Evolutionary conservation across 148 eudicot species (phyloP), one percentile per base, ranked within the genome.

Genomic region (Rhododendron henanense): DNA sequence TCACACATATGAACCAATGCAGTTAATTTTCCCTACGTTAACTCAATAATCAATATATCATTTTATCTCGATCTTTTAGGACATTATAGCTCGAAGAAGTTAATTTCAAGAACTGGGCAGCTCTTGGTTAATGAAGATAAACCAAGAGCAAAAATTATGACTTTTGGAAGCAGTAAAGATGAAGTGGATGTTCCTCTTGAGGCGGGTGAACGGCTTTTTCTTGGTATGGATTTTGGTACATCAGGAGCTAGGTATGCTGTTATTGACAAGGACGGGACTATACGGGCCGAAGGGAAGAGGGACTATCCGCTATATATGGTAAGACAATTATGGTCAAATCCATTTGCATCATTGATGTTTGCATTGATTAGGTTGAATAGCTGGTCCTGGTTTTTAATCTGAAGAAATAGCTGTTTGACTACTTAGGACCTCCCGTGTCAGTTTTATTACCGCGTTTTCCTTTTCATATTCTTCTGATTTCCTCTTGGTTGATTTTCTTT

Each of bases 221-320:
- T 97, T 45, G 99, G 99, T 48, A 86, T 97, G 95, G 99, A 97
- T 69, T 97, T 97, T 85, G 99, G 99, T 79, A 95, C 99, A 47
- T 97, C 99, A 31, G 98, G 99, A 39, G 99, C 98, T 87, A 89
- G 99, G 85, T 97, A 89, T 91, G 92, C 98, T 87, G 81, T 97
- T 51, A 95, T 97, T 85, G 94, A 94, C 85, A 92, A 87, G 83
- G 87, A 90, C 33, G 98, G 98, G 21, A 21, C 45, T 23, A 88
- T 94, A 86, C 85, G 44, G 50, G 93, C 94, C 9, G 94, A 95
- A 87, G 96, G 94, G 13, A 95, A 97, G 87, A 88, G 93, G 84
- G 92, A 92, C 50, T 97, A 97, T 86, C 98, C 96, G 57, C 61
- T 89, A 28, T 91, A 82, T 87, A 63, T 88, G 96, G 99, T 96